These are phyloP conservation scores for Apiospora aurea DNA, from an alignment of 2,329 filamentous ascomycete species.

Conservation along the genomic window DNA sequence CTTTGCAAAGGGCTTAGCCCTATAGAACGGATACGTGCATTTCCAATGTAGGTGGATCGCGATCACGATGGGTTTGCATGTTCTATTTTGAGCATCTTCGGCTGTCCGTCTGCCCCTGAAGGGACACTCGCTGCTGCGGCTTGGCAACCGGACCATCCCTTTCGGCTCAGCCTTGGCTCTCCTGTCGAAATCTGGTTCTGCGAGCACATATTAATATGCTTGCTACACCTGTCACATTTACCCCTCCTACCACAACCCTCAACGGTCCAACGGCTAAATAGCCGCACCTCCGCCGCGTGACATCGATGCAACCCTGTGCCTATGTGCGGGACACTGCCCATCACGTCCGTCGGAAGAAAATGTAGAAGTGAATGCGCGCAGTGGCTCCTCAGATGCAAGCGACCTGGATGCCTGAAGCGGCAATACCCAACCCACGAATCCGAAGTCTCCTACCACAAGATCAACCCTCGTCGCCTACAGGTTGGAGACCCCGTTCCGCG, in stretches of 20 bases:
- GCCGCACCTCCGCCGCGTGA: neutral
- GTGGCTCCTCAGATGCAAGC: neutral
- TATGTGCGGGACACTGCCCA: neutral
- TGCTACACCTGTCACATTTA: constrained; percentile 1
- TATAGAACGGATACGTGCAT: neutral
- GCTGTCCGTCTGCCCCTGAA: neutral
- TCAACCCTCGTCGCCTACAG: neutral
- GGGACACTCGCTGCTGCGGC: neutral
- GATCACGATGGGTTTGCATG: neutral
- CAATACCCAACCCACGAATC: neutral
- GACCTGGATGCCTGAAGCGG: neutral
- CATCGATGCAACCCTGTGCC: neutral
- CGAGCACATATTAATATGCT: neutral
- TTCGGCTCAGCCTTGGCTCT: neutral
- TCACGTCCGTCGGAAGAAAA: neutral
- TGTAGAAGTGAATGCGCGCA: too few relatives aligned
- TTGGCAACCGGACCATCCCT: constrained; percentile 3
- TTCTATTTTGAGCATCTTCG: neutral
- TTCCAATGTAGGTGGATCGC: neutral
- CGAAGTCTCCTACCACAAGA: neutral
- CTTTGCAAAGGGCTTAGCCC: neutral
- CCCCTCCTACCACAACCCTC: neutral
- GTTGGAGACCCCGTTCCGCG: neutral
- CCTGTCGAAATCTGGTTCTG: neutral
- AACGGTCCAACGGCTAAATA: constrained; percentile 6